These are phyloP conservation scores for Nitzschia sp. DNA, from an alignment of 108 stramenopile genomes.

Conservation along the genomic window DNA sequence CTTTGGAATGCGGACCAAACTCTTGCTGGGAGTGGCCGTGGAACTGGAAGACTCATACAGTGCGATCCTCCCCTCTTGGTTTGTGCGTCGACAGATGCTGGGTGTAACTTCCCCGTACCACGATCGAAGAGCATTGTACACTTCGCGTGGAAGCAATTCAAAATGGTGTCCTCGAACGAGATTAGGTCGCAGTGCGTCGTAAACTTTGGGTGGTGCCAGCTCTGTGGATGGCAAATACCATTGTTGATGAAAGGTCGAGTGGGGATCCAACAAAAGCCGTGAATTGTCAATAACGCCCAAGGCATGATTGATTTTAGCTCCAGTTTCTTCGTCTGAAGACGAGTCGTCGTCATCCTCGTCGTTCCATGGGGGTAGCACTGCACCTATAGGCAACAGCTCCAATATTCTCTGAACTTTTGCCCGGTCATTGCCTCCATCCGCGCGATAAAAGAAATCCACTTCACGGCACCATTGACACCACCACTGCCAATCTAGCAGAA, in stretches of 20 bases:
- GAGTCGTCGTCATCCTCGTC: conserved; percentile 35
- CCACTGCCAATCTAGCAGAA: conserved; percentile 75
- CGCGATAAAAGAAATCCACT: conserved; percentile 54
- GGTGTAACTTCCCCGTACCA: conserved; percentile 82
- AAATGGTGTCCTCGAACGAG: conserved; percentile 83
- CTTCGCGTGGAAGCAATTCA: conserved; percentile 80
- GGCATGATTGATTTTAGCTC: not conserved
- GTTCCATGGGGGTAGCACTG: conserved; percentile 17
- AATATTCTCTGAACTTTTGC: conserved; percentile 4
- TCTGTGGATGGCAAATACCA: conserved; percentile 34
- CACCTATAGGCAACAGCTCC: conserved; percentile 28
- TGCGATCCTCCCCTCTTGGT: conserved; percentile 9
- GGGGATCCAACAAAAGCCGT: conserved; percentile 31
- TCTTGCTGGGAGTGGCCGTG: not conserved
- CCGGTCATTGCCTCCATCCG: not conserved
- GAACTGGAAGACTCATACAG: conserved; percentile 17
- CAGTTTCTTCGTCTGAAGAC: conserved; percentile 36
- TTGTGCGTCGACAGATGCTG: conserved; percentile 54
- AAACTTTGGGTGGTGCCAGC: not conserved
- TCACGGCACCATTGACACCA: conserved; percentile 72
- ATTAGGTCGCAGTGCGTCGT: conserved; percentile 39
- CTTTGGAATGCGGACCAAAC: not conserved
- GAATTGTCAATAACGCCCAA: conserved; percentile 77
- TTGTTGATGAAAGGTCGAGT: conserved; percentile 24
- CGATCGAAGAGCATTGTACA: conserved; percentile 58